Percentiles rank a stretch among this genome's conserved stretches.
phyloP scores from a whole-genome alignment of 345 rosid genomes.

The Lepidium sativum region DNA sequence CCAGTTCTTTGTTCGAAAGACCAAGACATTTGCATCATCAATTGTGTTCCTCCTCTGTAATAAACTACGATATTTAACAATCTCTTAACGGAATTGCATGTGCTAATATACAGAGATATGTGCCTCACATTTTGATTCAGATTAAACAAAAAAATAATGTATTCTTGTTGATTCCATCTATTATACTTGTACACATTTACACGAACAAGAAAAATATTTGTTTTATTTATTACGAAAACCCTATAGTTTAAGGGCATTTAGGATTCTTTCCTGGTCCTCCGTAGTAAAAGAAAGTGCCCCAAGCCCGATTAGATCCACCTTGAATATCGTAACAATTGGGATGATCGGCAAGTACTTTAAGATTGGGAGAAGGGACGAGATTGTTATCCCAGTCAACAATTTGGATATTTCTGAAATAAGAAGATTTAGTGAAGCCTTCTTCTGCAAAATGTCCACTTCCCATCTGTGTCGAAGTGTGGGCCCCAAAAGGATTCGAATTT shows the following conservation, averaged over 20 bases:
- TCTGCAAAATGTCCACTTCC: constrained; percentile 95
- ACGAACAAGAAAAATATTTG: neutral
- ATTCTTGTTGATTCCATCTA: neutral
- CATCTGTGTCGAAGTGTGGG: constrained; percentile 88
- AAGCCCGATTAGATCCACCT: constrained; percentile 70
- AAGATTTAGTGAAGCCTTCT: constrained; percentile 88
- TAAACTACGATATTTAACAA: neutral
- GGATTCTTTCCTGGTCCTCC: constrained; percentile 96
- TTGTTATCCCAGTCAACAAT: constrained; percentile 95
- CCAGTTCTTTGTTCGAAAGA: neutral
- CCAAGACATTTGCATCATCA: no score
- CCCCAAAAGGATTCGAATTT: constrained; percentile 62
- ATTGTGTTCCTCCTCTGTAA: no score
- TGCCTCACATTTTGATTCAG: neutral
- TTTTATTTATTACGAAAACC: neutral
- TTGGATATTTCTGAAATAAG: constrained; percentile 88
- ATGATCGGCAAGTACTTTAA: constrained; percentile 74
- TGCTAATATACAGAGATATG: neutral
- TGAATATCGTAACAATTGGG: constrained; percentile 86
- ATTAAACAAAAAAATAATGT: neutral
- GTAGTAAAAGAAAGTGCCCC: constrained; percentile 93
- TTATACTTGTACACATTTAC: constrained; percentile 16
- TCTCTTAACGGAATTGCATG: neutral
- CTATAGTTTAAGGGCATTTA: constrained; percentile 62
- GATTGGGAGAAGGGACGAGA: constrained; percentile 58